Evolutionary conservation across 2,329 filamentous ascomycete species (phyloP), one percentile per base, ranked within the genome.

Genomic region (Alternaria sp.): DNA sequence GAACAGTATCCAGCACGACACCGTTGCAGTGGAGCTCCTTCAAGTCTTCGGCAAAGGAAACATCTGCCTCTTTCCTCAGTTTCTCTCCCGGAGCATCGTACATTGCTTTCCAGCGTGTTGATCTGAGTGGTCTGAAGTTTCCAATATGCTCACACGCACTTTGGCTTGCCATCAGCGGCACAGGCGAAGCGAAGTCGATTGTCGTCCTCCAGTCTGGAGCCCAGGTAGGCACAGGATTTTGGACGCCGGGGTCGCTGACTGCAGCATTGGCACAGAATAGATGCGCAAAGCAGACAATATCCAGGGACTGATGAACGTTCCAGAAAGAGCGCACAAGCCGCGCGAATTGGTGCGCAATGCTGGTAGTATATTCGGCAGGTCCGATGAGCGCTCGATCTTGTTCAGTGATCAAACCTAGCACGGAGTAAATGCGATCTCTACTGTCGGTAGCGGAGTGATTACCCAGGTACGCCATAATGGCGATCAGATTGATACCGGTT

Each of bases 161-260:
- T 52, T 77, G 75, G 30, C 74, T 76, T n/a, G 70, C 75, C 73
- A 77, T 76, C 10, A 77, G 62, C 25, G 75, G 75, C 8, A 77
- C 74, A n/a, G 75, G 74, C 13, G 73, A 75, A 46, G 70, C 70
- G 47, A 68, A 74, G 12, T 74, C 69, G 46, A 71, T 70, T 5
- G 66, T 64, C 3, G 66, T 66, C 23, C 74, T 59, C 73, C 74
- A 77, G 45, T 77, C 74, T 4, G 75, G 75, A 9, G 66, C 61
- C 74, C 74, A 77, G 3, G 67, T 73, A 6, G 75, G 73, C 2
- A 68, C 61, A 6, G 65, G 65, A n/a, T 62, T 11, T 4, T 69
- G 44, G 9, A 36, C 3, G 2, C 66, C 70, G 1, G 61, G 54
- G 43, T 74, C 68, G 1, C 32, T 49, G 4, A 64, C 59, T 7